phyloP scores from a whole-genome alignment of 257 asterid genomes.

The Solanum peruvianum region DNA sequence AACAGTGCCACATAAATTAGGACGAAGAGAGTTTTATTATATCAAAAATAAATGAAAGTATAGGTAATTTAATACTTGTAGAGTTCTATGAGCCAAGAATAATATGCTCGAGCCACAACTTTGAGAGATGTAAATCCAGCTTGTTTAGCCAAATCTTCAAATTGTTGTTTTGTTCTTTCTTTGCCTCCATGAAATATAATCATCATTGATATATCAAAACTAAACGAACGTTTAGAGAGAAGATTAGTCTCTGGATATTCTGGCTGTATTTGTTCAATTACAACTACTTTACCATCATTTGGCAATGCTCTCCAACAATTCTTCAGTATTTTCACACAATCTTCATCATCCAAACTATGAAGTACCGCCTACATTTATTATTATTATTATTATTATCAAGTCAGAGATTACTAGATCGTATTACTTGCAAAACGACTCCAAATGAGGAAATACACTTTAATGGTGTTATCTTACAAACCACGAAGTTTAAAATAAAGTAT shows the following conservation, averaged over 20 bases:
- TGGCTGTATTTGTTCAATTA: conserved; percentile 5
- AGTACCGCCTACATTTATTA: conserved; percentile 2
- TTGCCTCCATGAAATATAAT: conserved; percentile 10
- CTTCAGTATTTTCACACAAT: conserved; percentile 7
- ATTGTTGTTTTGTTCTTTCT: conserved; percentile 9
- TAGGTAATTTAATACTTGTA: neutral
- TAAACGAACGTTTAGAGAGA: neutral
- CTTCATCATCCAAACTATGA: conserved; percentile 16
- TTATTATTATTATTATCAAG: neutral
- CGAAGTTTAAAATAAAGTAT: no score
- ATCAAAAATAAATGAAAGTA: no score
- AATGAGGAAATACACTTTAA: neutral
- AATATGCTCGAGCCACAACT: neutral
- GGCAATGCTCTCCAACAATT: conserved; percentile 8
- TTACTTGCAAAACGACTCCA: neutral
- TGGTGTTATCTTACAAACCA: no score
- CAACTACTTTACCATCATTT: conserved; percentile 7
- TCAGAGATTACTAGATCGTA: neutral
- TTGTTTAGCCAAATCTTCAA: conserved; percentile 2
- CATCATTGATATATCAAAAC: conserved; percentile 9
- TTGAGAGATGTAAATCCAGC: conserved; percentile 7
- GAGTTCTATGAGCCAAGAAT: neutral
- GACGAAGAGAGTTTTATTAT: no score
- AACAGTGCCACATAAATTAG: neutral
- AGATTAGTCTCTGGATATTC: conserved; percentile 2